Conservation (phyloP, 257 asterid species). For the Avicennia marina region DNA sequence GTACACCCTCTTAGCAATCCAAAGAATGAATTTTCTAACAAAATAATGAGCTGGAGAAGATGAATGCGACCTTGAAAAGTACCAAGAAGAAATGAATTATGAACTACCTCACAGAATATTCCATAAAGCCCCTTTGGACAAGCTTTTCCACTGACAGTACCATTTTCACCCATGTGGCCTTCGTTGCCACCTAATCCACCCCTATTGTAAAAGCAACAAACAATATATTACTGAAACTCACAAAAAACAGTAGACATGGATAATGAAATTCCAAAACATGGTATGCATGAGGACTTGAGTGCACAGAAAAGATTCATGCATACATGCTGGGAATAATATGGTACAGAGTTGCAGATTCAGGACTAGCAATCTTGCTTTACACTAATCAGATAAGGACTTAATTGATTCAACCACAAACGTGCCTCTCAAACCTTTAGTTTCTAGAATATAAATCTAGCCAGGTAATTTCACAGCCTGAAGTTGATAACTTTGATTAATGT, state of each 20-base stretch:
- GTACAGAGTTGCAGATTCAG: not conserved
- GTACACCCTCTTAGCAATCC: not conserved
- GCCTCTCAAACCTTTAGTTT: not conserved
- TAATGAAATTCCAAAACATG: too few species aligned
- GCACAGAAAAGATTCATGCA: not conserved
- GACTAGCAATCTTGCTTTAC: not conserved
- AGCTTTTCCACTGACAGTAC: constrained; percentile 87
- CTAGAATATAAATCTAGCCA: constrained; percentile 4
- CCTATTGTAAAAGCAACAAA: constrained; percentile 37
- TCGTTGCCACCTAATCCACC: constrained; percentile 84
- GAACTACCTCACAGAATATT: constrained; percentile 69
- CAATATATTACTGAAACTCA: constrained; percentile 2
- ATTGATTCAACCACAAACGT: not conserved
- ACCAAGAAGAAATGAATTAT: constrained; percentile 7
- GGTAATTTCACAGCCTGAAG: not conserved
- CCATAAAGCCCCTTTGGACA: constrained; percentile 98
- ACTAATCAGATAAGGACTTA: not conserved
- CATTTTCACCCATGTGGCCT: constrained; percentile 70
- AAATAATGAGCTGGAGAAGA: not conserved
- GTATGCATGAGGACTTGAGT: not conserved
- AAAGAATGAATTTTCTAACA: constrained; percentile 2
- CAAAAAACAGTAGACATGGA: not conserved
- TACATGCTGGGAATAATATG: too few species aligned
- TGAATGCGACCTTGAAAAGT: not conserved
- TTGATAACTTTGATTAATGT: not conserved